A percentile compares a stretch with the other conserved stretches of the same genome.
Evolutionary conservation across 805 yeast genomes (phyloP).

Genomic region (Suhomyces vadensis): DNA sequence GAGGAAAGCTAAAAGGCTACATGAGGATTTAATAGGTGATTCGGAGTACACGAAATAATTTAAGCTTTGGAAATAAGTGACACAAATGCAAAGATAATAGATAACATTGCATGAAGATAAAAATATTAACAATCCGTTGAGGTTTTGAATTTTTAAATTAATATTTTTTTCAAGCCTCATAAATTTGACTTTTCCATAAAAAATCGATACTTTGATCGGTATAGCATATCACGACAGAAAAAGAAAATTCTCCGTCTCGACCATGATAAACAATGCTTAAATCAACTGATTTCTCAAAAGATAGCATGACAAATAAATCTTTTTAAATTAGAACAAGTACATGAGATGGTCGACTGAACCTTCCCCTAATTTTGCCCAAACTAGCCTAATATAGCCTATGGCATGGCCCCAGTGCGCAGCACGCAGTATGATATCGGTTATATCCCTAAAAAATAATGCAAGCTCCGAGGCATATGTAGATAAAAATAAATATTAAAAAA

Average conservation of each 20-base stretch:
- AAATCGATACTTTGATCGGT: neutral
- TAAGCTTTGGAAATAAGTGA: neutral
- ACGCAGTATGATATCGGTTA: conserved; percentile 5
- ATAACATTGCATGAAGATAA: conserved; percentile 1
- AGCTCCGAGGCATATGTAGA: conserved; percentile 5
- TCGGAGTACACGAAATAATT: neutral
- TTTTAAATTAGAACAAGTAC: too few species aligned
- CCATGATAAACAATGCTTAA: too few species aligned
- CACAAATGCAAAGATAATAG: conserved; percentile 3
- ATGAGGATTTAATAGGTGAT: neutral
- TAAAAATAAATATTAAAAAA: neutral
- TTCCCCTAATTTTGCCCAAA: neutral
- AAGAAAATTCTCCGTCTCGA: too few species aligned
- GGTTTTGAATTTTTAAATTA: neutral
- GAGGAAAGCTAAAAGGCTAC: neutral
- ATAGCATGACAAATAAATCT: too few species aligned
- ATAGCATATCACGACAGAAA: too few species aligned
- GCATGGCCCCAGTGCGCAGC: neutral
- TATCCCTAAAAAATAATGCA: conserved; percentile 4
- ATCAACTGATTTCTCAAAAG: too few species aligned
- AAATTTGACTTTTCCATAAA: neutral
- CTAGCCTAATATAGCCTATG: conserved; percentile 6
- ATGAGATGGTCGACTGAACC: neutral
- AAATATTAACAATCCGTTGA: conserved; percentile 5
- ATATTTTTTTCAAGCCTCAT: neutral